Evolutionary conservation across 768 basidiomycete genomes (phyloP), one percentile per base, ranked within the genome.

Genomic region (Tylopilus balloui): DNA sequence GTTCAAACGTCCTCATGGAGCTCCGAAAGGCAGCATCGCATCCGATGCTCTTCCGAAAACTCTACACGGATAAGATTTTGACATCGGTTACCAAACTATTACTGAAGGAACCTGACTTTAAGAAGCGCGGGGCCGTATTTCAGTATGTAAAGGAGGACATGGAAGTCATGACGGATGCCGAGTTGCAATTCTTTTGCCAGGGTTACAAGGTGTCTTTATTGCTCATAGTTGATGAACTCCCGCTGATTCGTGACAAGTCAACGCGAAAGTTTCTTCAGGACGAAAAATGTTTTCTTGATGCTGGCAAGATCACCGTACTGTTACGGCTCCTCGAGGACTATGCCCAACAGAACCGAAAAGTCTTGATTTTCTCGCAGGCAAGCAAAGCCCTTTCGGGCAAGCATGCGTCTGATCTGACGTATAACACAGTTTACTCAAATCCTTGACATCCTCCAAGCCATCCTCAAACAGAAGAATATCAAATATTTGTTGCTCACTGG

Each of bases 141-240:
- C 81, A 93, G 27, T 80, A 84, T 52, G 92, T 99, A 43, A 90
- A 92, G 63, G 96, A 99, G 67, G 96, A 99, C 67, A 92, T 99
- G 88, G 81, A 88, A 58, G 86, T 96, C 17, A 98, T 98, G 95
- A 95, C 92, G 37, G 96, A 99, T 68, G 86, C 92, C 8, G 96
- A 98, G 69, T 74, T 99, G 29, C 92, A 96, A 60, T 69, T 80
- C 35, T 95, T 94, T 64, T 88, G 87, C 60, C 77, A 78, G 42
- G 81, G 82, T 11, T 95, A 95, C 71, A 92, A 89, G 78, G 92
- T 92, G 15, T 45, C 4, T 42, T 27, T 1, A 9, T 46, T 17
- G 24, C 3, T 15, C 15, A n/a, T 20, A 7, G 32, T 32, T 17
- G n/a, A 25, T 9, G 27, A 11, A 31, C 32, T 13, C 35, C 2